Conservation (phyloP, 768 basidiomycete genomes). For the Chiua virens region DNA sequence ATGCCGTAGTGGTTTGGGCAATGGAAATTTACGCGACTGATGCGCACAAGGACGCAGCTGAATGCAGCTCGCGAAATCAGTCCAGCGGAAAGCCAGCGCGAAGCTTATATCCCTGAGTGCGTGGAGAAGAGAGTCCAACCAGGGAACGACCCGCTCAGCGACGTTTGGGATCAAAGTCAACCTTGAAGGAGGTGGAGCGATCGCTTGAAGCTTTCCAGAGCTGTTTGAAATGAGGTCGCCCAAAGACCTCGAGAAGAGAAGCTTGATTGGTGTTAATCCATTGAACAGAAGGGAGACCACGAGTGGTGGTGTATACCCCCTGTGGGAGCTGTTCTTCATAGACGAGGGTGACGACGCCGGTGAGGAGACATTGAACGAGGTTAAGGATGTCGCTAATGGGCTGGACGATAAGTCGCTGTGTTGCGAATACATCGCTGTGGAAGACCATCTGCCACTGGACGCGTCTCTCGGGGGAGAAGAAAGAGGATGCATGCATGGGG, state of each 20-base stretch:
- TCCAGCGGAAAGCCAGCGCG: slow-evolving; percentile 20
- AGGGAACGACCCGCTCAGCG: slow-evolving; percentile 29
- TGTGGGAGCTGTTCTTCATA: slow-evolving; percentile 75
- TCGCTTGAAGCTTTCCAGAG: slow-evolving; percentile 73
- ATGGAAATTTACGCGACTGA: slow-evolving; percentile 17
- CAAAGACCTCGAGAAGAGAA: slow-evolving; percentile 71
- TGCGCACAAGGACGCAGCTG: slow-evolving; percentile 9
- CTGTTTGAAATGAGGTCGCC: slow-evolving; percentile 67
- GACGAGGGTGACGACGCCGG: slow-evolving; percentile 67
- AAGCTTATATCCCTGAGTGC: slow-evolving; percentile 4
- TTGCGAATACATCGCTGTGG: slow-evolving; percentile 73
- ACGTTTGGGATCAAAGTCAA: slow-evolving; percentile 55
- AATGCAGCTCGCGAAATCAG: not conserved
- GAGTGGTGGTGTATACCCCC: slow-evolving; percentile 70
- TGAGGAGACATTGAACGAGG: slow-evolving; percentile 70
- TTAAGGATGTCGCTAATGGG: slow-evolving; percentile 70
- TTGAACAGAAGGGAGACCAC: slow-evolving; percentile 72
- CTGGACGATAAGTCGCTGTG: slow-evolving; percentile 62
- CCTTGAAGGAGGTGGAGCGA: slow-evolving; percentile 69
- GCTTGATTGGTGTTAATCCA: slow-evolving; percentile 75
- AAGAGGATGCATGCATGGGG: slow-evolving; percentile 77
- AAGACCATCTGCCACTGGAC: slow-evolving; percentile 93
- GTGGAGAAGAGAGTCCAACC: slow-evolving; percentile 3
- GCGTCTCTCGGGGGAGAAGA: slow-evolving; percentile 81
- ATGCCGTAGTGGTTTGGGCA: slow-evolving; percentile 20